Percentiles rank a stretch among this genome's conserved stretches.
These are phyloP conservation scores for Penicillium steckii DNA, from an alignment of 495 filamentous ascomycete genomes.

Conservation along the genomic window DNA sequence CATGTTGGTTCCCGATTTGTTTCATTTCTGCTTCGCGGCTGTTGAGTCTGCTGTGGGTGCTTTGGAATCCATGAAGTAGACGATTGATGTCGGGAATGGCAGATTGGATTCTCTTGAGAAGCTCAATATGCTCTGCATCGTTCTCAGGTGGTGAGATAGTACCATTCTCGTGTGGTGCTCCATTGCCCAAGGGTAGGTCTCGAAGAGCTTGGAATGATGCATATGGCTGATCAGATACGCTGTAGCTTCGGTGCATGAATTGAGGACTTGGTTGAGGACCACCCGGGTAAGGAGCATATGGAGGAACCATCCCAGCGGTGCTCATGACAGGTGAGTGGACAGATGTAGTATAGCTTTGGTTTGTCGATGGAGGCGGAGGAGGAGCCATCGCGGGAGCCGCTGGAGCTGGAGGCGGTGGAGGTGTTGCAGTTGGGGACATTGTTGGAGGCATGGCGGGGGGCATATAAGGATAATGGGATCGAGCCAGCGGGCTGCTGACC, in stretches of 20 bases:
- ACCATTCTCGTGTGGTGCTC: conserved; percentile 27
- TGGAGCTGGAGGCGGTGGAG: conserved; percentile 10
- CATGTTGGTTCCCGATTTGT: conserved; percentile 46
- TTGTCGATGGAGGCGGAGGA: conserved; percentile 20
- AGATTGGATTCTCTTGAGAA: conserved; percentile 47
- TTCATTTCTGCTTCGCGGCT: conserved; percentile 46
- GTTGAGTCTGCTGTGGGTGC: conserved; percentile 42
- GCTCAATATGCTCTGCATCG: conserved; percentile 39
- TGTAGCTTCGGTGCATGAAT: conserved; percentile 32
- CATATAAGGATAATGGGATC: conserved; percentile 36
- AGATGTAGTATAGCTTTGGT: conserved; percentile 31
- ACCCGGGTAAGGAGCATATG: conserved; percentile 37
- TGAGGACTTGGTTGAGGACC: conserved; percentile 23
- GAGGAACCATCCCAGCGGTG: conserved; percentile 32
- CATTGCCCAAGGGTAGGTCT: conserved; percentile 26
- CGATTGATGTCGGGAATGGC: conserved; percentile 51
- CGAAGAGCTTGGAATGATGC: conserved; percentile 34
- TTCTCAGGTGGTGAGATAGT: conserved; percentile 31
- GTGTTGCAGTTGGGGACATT: conserved; percentile 39
- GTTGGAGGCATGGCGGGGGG: conserved; percentile 39
- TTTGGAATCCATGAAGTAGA: conserved; percentile 46
- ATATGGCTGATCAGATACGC: conserved; percentile 24
- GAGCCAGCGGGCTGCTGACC: conserved; percentile 40
- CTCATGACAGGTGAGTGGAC: conserved; percentile 42
- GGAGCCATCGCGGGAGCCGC: conserved; percentile 2